A percentile compares a stretch with the other conserved stretches of the same genome.
Conservation (phyloP, 2,329 filamentous ascomycete species). For the Xylaria sp. region DNA sequence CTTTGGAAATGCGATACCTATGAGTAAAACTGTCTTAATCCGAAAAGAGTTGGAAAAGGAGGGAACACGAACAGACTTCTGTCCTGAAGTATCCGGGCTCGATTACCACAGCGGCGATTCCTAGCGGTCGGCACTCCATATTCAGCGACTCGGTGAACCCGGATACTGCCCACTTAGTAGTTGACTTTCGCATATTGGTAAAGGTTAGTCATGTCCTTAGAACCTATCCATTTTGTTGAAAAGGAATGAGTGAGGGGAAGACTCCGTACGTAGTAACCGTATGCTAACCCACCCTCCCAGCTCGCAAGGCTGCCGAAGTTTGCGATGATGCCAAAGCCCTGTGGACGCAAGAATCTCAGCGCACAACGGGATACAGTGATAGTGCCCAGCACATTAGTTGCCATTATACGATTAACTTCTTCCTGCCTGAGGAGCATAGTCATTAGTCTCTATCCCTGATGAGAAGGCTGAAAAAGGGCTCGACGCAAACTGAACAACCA, state of each 20-base stretch:
- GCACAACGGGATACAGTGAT: constrained; percentile 1
- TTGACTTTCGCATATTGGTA: not conserved
- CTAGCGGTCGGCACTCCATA: constrained; percentile 3
- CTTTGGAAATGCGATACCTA: not conserved
- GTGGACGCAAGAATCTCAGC: constrained; percentile 6
- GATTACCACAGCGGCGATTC: constrained; percentile 20
- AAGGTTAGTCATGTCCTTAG: not conserved
- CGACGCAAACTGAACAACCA: not conserved
- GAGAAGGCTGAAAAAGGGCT: not conserved
- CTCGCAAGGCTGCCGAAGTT: constrained; percentile 17
- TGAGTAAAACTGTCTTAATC: not conserved
- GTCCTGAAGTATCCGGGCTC: constrained; percentile 22
- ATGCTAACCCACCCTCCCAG: constrained; percentile 13
- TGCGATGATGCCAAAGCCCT: constrained; percentile 20
- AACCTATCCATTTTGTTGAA: not conserved
- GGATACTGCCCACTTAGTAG: constrained; percentile 14
- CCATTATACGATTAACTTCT: not conserved
- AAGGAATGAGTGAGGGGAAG: not conserved
- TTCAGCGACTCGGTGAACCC: constrained; percentile 15
- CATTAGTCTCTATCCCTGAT: not conserved
- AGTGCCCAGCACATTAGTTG: constrained; percentile 7
- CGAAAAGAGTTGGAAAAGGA: not conserved
- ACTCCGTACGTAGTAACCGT: constrained; percentile 14
- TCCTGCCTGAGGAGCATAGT: not conserved
- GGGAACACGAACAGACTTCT: constrained; percentile 10